phyloP scores from a whole-genome alignment of 2,329 filamentous ascomycete genomes.

The Penicillium vulpinum region DNA sequence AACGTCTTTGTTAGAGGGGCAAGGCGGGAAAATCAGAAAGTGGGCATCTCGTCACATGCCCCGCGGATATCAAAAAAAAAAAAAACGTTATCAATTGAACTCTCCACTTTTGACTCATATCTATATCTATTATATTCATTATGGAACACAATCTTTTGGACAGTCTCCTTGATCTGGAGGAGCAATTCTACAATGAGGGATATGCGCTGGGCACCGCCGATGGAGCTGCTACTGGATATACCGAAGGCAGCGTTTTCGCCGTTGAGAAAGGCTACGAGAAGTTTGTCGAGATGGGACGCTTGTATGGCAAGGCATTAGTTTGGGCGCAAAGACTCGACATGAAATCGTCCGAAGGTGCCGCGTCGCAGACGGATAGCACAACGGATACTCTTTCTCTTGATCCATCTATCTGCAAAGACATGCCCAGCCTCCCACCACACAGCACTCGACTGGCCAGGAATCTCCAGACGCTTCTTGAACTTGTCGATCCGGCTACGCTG shows the following conservation, averaged over 20 bases:
- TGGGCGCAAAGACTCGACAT: conserved; percentile 70
- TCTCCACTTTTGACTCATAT: background rate
- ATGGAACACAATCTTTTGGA: conserved; percentile 57
- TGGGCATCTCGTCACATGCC: conserved; percentile 27
- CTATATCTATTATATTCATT: background rate
- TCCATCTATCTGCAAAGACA: conserved; percentile 32
- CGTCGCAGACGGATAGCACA: conserved; percentile 1
- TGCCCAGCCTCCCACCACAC: conserved; percentile 50
- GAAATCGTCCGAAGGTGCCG: conserved; percentile 16
- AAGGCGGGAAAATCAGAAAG: conserved; percentile 68
- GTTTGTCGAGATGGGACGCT: conserved; percentile 73
- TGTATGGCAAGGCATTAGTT: conserved; percentile 77
- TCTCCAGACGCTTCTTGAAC: conserved; percentile 68
- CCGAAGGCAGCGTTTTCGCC: conserved; percentile 87
- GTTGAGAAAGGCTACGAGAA: conserved; percentile 93
- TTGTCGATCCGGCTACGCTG: conserved; percentile 76
- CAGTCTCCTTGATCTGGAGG: conserved; percentile 60
- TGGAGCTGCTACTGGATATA: conserved; percentile 72
- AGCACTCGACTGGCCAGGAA: conserved; percentile 75
- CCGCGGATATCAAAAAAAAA: conserved; percentile 24
- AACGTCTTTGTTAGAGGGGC: conserved; percentile 41
- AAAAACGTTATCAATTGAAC: conserved; percentile 1
- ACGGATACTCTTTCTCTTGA: conserved; percentile 23
- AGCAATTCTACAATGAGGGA: conserved; percentile 77
- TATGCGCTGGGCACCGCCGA: conserved; percentile 73